These are phyloP conservation scores for Chrysanthemum makinoi DNA, from an alignment of 129 eudicot species.

Conservation along the genomic window DNA sequence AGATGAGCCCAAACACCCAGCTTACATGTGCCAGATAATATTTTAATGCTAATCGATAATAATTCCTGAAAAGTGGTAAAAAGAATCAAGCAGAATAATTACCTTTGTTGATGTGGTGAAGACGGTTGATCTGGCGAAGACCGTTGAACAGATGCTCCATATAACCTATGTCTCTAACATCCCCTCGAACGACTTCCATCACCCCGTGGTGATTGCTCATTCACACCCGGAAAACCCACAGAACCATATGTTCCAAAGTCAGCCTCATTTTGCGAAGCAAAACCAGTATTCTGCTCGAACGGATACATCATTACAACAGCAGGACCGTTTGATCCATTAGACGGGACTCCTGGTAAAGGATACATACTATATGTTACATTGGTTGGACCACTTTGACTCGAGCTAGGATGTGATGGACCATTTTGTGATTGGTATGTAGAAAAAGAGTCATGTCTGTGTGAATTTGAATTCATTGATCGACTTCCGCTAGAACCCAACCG, in stretches of 20 bases:
- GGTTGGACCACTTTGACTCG: slow-evolving; percentile 55
- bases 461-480: slow-evolving; percentile 53
- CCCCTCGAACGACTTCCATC: slow-evolving; percentile 49
- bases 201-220: slow-evolving; percentile 44
- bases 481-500: slow-evolving; percentile 47
- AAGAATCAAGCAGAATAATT: background rate
- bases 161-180: slow-evolving; percentile 49
- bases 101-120: slow-evolving; percentile 82
- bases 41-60: background rate
- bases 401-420: slow-evolving; percentile 50
- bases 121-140: slow-evolving; percentile 83
- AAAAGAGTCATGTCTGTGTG: slow-evolving; percentile 53
- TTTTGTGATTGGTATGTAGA: slow-evolving; percentile 68
- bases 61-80: background rate
- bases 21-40: background rate
- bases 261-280: slow-evolving; percentile 58
- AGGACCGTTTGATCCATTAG: slow-evolving; percentile 62
- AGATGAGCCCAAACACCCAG: background rate
- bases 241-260: slow-evolving; percentile 77
- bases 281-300: slow-evolving; percentile 56
- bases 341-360: slow-evolving; percentile 49
- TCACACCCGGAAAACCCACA: slow-evolving; percentile 40
- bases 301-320: slow-evolving; percentile 80
- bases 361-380: slow-evolving; percentile 64
- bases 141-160: slow-evolving; percentile 36